Conservation (phyloP, 805 yeast species). For the Danielozyma ontarioensis region DNA sequence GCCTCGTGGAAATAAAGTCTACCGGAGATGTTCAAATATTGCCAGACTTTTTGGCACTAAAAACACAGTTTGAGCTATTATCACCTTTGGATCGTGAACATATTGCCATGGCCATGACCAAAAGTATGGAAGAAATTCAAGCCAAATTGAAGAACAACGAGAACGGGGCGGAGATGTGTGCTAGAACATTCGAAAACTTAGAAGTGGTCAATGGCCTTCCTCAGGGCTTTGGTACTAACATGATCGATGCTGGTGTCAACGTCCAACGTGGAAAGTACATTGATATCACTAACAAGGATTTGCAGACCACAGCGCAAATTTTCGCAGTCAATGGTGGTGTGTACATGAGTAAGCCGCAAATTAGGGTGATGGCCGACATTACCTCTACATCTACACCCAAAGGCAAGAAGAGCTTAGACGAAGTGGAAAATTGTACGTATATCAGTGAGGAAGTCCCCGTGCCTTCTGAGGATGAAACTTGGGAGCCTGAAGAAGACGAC, state of each 20-base stretch:
- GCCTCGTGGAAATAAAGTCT: constrained; percentile 51
- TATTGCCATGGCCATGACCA: constrained; percentile 18
- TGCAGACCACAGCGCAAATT: constrained; percentile 39
- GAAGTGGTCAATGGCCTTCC: constrained; percentile 45
- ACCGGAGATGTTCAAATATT: constrained; percentile 40
- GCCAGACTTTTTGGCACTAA: constrained; percentile 49
- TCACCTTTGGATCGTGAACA: constrained; percentile 19
- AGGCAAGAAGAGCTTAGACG: constrained; percentile 12
- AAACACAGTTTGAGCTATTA: constrained; percentile 38
- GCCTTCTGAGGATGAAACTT: constrained; percentile 1
- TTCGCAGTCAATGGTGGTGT: constrained; percentile 38
- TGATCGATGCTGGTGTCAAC: constrained; percentile 48
- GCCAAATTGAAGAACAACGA: constrained; percentile 11
- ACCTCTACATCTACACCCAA: constrained; percentile 13
- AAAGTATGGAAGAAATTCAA: constrained; percentile 18
- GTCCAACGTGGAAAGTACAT: constrained; percentile 47
- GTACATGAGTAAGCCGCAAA: constrained; percentile 19
- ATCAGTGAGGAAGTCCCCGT: constrained; percentile 22
- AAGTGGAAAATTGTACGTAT: constrained; percentile 38
- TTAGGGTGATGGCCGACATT: constrained; percentile 13
- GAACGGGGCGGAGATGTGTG: constrained; percentile 25
- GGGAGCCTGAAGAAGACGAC: constrained; percentile 1
- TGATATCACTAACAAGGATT: constrained; percentile 36
- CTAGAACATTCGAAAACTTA: constrained; percentile 26
- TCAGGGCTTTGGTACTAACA: constrained; percentile 30